A percentile compares a stretch with the other conserved stretches of the same genome.
Evolutionary conservation across 2,329 filamentous ascomycete genomes (phyloP).

Genomic region (Xylaria sp.): DNA sequence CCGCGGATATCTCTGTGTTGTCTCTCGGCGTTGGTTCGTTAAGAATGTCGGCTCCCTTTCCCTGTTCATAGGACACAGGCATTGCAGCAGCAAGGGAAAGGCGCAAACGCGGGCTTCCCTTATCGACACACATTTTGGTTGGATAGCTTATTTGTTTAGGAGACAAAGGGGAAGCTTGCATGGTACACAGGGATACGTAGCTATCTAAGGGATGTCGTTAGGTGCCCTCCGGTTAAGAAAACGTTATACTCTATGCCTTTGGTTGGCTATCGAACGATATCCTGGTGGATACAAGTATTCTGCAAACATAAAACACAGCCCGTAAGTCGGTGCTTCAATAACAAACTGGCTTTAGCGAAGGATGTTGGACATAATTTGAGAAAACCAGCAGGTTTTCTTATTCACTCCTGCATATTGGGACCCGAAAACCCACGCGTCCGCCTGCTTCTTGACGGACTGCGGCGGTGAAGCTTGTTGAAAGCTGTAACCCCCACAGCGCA

Average conservation of each 20-base stretch:
- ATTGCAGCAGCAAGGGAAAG: neutral
- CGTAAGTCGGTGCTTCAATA: no score
- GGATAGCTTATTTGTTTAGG: neutral
- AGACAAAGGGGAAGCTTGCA: neutral
- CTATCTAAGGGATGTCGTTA: neutral
- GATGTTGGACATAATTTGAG: neutral
- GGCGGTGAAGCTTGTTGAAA: slow-evolving; percentile 8
- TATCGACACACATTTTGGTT: neutral
- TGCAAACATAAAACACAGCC: neutral
- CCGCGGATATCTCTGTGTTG: neutral
- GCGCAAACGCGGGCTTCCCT: slow-evolving; percentile 9
- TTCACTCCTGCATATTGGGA: neutral
- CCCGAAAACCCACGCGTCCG: neutral
- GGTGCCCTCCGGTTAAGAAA: neutral
- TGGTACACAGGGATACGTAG: neutral
- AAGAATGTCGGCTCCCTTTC: neutral
- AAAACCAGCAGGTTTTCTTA: neutral
- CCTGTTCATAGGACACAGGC: neutral
- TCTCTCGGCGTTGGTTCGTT: slow-evolving; percentile 1
- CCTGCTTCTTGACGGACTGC: neutral
- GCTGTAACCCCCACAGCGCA: slow-evolving; percentile 10
- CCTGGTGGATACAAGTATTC: neutral
- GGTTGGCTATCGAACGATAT: neutral
- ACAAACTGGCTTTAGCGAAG: neutral
- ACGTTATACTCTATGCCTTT: neutral